These are phyloP conservation scores for Saccharomyces hybrid DNA, from an alignment of 1,139 yeast species.

Conservation along the genomic window DNA sequence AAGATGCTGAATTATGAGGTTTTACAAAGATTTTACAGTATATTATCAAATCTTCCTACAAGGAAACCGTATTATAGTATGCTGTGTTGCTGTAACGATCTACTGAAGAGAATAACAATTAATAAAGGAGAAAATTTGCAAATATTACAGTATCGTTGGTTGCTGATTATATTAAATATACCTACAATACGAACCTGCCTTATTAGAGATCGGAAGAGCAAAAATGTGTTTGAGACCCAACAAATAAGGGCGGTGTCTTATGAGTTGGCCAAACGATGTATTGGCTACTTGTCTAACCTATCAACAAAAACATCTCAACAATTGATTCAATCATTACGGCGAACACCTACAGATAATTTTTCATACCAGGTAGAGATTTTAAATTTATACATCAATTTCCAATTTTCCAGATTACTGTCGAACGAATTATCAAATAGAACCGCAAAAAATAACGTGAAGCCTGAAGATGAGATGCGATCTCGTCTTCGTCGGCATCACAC, in stretches of 20 bases:
- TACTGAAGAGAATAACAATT: constrained; percentile 37
- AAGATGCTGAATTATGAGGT: constrained; percentile 39
- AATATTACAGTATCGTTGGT: constrained; percentile 38
- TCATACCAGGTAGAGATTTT: constrained; percentile 44
- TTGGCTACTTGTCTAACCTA: constrained; percentile 58
- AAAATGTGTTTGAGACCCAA: constrained; percentile 34
- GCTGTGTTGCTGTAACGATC: constrained; percentile 42
- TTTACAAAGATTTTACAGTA: constrained; percentile 37
- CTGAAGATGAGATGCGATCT: background rate
- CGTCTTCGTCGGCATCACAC: background rate
- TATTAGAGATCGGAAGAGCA: constrained; percentile 22
- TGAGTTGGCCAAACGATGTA: constrained; percentile 56
- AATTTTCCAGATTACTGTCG: constrained; percentile 37
- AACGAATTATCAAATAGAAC: constrained; percentile 5
- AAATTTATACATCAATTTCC: constrained; percentile 61
- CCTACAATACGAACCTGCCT: constrained; percentile 50
- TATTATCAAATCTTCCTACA: constrained; percentile 47
- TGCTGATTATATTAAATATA: constrained; percentile 53
- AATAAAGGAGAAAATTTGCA: constrained; percentile 30
- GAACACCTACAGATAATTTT: constrained; percentile 38
- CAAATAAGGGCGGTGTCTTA: constrained; percentile 52
- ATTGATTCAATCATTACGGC: constrained; percentile 53
- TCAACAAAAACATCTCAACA: constrained; percentile 35
- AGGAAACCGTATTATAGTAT: constrained; percentile 51
- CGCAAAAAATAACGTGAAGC: background rate